Conservation (phyloP, 164 flowering plant species). For the Houttuynia cordata region DNA sequence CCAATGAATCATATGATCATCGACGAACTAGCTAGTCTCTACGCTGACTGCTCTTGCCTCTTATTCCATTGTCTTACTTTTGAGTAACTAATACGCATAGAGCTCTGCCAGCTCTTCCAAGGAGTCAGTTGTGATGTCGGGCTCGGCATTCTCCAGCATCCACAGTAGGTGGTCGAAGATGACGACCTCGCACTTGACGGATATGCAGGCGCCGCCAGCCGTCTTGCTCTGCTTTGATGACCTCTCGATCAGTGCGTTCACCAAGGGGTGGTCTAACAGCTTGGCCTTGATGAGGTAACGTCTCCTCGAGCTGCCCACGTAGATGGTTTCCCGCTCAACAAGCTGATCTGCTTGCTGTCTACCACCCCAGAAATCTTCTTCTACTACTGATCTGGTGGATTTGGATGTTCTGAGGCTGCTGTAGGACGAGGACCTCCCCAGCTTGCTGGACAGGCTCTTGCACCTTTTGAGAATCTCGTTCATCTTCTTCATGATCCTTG, state of each 20-base stretch:
- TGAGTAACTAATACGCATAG: slow-evolving; percentile 29
- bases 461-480: slow-evolving; percentile 51
- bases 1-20: background rate
- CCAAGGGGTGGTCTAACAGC: slow-evolving; percentile 48
- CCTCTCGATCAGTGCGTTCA: slow-evolving; percentile 48
- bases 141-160: slow-evolving; percentile 72
- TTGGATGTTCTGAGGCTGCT: slow-evolving; percentile 57
- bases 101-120: slow-evolving; percentile 57
- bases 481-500: slow-evolving; percentile 45
- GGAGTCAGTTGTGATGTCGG: slow-evolving; percentile 30
- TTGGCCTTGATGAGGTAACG: slow-evolving; percentile 45
- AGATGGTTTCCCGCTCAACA: slow-evolving; percentile 14
- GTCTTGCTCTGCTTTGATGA: slow-evolving; percentile 19
- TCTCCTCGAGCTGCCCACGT: slow-evolving; percentile 52
- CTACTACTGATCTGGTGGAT: slow-evolving; percentile 24
- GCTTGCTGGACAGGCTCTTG: slow-evolving; percentile 67
- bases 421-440: slow-evolving; percentile 50
- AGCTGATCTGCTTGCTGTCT: slow-evolving; percentile 5
- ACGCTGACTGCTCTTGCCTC: no score
- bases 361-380: slow-evolving; percentile 18
- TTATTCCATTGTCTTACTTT: background rate
- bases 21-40: no score
- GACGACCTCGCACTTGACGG: slow-evolving; percentile 64
- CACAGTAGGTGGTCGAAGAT: slow-evolving; percentile 77
- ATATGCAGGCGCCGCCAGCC: slow-evolving; percentile 2